Evolutionary conservation across 2,329 filamentous ascomycete genomes (phyloP), one percentile per base, ranked within the genome.

Genomic region (Falciphora oryzae): DNA sequence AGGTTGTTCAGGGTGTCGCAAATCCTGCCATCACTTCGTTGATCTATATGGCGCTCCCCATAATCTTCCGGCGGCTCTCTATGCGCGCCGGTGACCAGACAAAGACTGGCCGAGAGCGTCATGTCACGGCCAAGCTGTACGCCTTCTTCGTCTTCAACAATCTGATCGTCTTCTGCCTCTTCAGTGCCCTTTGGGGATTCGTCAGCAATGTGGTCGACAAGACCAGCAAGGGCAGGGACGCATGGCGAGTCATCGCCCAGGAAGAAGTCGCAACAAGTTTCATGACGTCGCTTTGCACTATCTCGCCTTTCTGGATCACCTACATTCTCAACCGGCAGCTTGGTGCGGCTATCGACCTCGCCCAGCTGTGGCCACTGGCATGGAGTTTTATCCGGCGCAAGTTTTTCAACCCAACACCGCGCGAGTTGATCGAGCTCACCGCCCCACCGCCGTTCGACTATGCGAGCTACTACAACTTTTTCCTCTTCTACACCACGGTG

Each of bases 141-240:
- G 85, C 91, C 25, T 99, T 99, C 79, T 99, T 99, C 76, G 86
- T 97, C 63, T 93, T 99, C 82, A 99, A 99, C 84, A 98, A 98
- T 73, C 77, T 99, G 64, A 81, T 99, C 69, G 88, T 98, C 65
- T 98, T 98, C 76, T 97, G 93, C 14, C 81, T 97, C 18, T 98
- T 98, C 76, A 92, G 91, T 59, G 88, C 91, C 1, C 78, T 93
- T 22, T 97, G 92, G 87, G 80, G 81, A 1, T 93, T 93, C 70
- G 80, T 93, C 11, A 78, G 87, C 0, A 80, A 80, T 5, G 86
- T 96, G 83, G 58, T 57, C 29, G 61, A 58, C 57, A 18, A 58
- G 57, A 44, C 85, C 0, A 75, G 81, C 4, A 76, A 82, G 0
- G 83, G 86, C 56, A 78, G 82, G 25, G 81, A 89, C 69, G 85